Percentiles rank a stretch among this genome's conserved stretches.
Conservation (phyloP, 1,139 yeast species). For the Yamadazyma epiphylla region DNA sequence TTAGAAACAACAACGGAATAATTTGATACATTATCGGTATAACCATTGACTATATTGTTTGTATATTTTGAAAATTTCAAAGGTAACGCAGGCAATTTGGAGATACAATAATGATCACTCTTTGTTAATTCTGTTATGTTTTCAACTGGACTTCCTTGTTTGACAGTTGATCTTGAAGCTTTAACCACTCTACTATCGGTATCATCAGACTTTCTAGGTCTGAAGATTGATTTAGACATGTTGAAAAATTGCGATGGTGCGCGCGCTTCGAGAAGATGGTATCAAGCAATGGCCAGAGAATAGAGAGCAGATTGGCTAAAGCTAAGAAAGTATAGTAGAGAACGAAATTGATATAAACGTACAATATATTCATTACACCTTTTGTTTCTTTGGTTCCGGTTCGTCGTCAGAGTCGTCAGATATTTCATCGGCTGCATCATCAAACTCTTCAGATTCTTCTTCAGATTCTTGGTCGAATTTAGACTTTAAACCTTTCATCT, state of each 20-base stretch:
- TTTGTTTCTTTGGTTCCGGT: conserved; percentile 35
- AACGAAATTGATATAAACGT: no score
- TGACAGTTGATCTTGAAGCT: background rate
- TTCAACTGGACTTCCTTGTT: conserved; percentile 7
- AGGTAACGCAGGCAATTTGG: conserved; percentile 59
- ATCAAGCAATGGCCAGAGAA: no score
- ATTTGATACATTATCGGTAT: conserved; percentile 50
- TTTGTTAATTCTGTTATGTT: conserved; percentile 44
- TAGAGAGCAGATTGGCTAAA: no score
- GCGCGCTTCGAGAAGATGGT: no score
- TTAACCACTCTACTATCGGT: background rate
- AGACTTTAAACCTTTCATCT: conserved; percentile 96
- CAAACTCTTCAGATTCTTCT: conserved; percentile 33
- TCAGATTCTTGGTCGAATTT: conserved; percentile 70
- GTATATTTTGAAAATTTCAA: conserved; percentile 28
- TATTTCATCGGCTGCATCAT: conserved; percentile 23
- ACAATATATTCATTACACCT: no score
- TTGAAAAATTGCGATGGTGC: no score
- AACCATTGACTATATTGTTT: conserved; percentile 35
- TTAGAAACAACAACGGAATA: conserved; percentile 54
- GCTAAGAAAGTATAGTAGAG: no score
- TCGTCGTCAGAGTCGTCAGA: conserved; percentile 24
- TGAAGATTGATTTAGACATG: conserved; percentile 13
- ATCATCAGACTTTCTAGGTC: conserved; percentile 2
- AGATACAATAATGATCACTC: conserved; percentile 56